phyloP scores from a whole-genome alignment of 2,329 filamentous ascomycete species.

The Hymenoscyphus infarciens region DNA sequence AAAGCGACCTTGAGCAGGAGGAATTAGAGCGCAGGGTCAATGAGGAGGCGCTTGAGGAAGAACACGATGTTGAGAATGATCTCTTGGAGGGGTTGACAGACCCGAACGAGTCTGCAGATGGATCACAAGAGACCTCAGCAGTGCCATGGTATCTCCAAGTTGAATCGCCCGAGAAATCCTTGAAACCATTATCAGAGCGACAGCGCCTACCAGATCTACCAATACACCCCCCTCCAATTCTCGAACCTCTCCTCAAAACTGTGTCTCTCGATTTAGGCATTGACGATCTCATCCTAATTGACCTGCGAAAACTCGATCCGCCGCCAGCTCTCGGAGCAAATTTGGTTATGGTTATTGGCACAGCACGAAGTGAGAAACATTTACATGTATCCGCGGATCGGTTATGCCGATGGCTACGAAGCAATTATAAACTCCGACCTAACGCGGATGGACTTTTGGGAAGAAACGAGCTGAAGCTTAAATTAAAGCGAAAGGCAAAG shows the following conservation, averaged over 20 bases:
- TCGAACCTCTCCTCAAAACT: constrained; percentile 71
- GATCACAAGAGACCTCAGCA: constrained; percentile 14
- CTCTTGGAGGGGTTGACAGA: constrained; percentile 19
- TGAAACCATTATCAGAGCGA: constrained; percentile 44
- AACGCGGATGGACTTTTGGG: constrained; percentile 85
- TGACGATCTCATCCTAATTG: constrained; percentile 74
- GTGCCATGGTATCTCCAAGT: constrained; percentile 86
- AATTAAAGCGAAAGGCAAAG: constrained; percentile 74
- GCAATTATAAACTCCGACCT: constrained; percentile 66
- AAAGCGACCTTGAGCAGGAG: constrained; percentile 4
- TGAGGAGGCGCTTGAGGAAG: constrained; percentile 2
- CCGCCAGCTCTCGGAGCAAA: constrained; percentile 84
- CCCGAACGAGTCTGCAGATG: constrained; percentile 6
- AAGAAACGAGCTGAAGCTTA: constrained; percentile 85
- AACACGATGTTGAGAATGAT: constrained; percentile 9
- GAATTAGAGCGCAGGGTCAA: constrained; percentile 6
- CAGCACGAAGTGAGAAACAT: constrained; percentile 88
- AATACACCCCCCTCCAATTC: constrained; percentile 61
- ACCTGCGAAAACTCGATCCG: constrained; percentile 80
- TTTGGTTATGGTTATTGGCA: constrained; percentile 88
- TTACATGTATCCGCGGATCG: constrained; percentile 86
- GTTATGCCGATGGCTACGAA: constrained; percentile 81
- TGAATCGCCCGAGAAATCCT: constrained; percentile 42
- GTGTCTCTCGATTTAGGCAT: constrained; percentile 82
- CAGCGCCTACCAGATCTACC: constrained; percentile 58